phyloP scores from a whole-genome alignment of 371 early-diverging fungal genomes.

The Vairimorpha apis region DNA sequence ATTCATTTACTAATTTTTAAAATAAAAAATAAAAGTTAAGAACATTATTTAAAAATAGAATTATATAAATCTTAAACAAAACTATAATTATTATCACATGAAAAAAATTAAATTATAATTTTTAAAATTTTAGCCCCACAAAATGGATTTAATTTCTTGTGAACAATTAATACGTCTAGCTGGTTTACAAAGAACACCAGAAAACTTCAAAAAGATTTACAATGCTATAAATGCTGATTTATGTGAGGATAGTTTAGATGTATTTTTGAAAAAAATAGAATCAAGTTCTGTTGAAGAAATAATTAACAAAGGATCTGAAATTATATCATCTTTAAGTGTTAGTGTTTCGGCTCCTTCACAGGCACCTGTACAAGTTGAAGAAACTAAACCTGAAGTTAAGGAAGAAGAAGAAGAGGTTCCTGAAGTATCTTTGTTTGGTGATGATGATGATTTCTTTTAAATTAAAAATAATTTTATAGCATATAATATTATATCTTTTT shows the following conservation, averaged over 20 bases:
- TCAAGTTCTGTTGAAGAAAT: slow-evolving; percentile 38
- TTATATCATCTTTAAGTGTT: slow-evolving; percentile 29
- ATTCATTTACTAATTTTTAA: neutral
- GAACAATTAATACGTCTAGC: slow-evolving; percentile 19
- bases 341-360: slow-evolving; percentile 3
- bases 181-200: slow-evolving; percentile 18
- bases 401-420: slow-evolving; percentile 36
- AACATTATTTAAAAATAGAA: no score
- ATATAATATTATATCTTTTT: no score
- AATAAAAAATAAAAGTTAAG: no score
- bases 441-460: slow-evolving; percentile 14
- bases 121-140: slow-evolving; percentile 42
- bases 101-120: neutral
- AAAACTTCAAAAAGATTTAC: slow-evolving; percentile 18
- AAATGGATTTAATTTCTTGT: slow-evolving; percentile 50
- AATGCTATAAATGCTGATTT: slow-evolving; percentile 22
- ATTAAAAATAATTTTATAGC: no score
- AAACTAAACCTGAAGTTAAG: neutral
- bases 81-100: no score
- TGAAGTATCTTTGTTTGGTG: slow-evolving; percentile 10
- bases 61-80: no score
- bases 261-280: slow-evolving; percentile 27
- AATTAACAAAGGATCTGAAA: slow-evolving; percentile 31
- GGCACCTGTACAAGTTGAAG: neutral
- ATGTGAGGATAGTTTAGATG: slow-evolving; percentile 24